Conservation (phyloP, 306 rosid genomes). For the Corylus americana region DNA sequence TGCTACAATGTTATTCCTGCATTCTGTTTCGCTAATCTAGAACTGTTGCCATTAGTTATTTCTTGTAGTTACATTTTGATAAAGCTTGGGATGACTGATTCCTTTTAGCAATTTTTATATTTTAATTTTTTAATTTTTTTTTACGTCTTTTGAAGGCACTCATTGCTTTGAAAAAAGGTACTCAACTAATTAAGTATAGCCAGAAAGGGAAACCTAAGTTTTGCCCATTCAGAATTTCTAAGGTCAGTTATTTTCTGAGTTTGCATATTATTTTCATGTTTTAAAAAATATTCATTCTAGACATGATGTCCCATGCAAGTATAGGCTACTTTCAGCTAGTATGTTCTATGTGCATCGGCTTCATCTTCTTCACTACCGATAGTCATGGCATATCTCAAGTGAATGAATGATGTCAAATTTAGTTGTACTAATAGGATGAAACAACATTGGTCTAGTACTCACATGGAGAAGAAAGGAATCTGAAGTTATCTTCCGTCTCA, state of each 20-base stretch:
- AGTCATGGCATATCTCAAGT: constrained; percentile 11
- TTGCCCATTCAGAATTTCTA: constrained; percentile 78
- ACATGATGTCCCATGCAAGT: background rate
- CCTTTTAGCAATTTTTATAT: constrained; percentile 13
- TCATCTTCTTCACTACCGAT: constrained; percentile 10
- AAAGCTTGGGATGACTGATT: constrained; percentile 19
- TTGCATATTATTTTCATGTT: background rate
- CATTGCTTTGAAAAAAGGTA: constrained; percentile 67
- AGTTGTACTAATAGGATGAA: constrained; percentile 72
- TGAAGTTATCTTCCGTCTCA: constrained; percentile 60
- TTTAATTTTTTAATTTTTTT: constrained; percentile 12
- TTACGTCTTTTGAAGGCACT: constrained; percentile 64
- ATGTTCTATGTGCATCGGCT: background rate
- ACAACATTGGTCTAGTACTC: constrained; percentile 77
- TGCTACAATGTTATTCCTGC: background rate
- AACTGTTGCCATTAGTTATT: constrained; percentile 5
- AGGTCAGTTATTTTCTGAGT: constrained; percentile 44
- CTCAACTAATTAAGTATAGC: constrained; percentile 77
- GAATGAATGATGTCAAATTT: constrained; percentile 44
- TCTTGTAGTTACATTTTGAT: constrained; percentile 15
- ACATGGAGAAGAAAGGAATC: constrained; percentile 66
- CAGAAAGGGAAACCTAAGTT: constrained; percentile 86
- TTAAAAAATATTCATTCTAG: background rate
- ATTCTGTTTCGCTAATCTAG: background rate
- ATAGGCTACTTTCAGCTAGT: background rate